Conservation (phyloP, 1,139 yeast genomes). For the Pneumocystis wakefieldiae region DNA sequence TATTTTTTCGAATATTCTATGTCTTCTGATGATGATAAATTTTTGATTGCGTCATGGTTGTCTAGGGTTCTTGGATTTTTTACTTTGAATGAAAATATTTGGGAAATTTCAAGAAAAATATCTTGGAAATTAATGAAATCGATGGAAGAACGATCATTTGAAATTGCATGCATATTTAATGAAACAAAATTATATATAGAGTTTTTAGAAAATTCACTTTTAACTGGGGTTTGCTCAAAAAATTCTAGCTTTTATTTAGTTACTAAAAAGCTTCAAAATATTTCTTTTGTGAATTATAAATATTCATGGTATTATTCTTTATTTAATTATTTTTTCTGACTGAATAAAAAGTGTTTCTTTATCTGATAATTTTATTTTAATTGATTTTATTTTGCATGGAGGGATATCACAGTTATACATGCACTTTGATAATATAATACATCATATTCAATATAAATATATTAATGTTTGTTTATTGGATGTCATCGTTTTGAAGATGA, state of each 20-base stretch:
- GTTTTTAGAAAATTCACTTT: not conserved
- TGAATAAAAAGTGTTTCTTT: not conserved
- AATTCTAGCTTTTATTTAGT: not conserved
- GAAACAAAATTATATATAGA: not conserved
- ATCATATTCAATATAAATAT: not conserved
- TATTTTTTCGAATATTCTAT: not conserved
- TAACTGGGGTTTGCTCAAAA: not conserved
- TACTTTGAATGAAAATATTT: not conserved
- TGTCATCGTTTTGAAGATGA: not conserved
- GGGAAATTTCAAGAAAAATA: not conserved
- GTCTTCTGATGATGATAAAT: not conserved
- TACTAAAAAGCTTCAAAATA: not conserved
- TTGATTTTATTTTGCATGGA: not conserved
- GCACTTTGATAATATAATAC: not conserved
- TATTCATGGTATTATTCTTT: not conserved
- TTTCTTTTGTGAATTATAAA: not conserved
- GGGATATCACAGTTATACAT: not conserved
- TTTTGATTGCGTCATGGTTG: not conserved
- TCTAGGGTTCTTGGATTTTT: not conserved
- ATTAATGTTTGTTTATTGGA: not conserved
- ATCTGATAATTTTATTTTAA: not conserved
- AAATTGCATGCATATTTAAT: not conserved
- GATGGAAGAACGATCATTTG: not conserved
- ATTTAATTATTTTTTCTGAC: not conserved
- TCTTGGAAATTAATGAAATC: not conserved